Base-by-base conservation (phyloP, 1,284 basidiomycete species). In the Takashimella koratensis region DNA sequence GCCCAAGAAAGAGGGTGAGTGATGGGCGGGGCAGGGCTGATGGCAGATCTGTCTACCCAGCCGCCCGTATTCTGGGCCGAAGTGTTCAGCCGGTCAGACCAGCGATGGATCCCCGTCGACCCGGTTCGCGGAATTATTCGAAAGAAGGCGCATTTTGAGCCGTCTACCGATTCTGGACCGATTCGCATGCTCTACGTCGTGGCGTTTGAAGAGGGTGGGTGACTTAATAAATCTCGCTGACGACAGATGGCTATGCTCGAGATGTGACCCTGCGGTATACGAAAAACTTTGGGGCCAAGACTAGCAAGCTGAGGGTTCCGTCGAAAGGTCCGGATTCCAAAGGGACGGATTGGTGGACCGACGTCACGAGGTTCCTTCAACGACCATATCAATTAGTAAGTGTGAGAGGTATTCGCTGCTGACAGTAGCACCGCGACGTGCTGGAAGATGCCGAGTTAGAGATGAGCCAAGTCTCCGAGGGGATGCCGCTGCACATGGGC, bases 21-120 rank as follows among this genome's bases (percentile, higher is more conserved):
- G 30, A 21, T 8, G 30, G 8, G 8, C 10, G 16, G 30, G 16
- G 8, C 30, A 24, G 13, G 12, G 19, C 43, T 53, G 41, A 52
- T 6, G 1, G 8, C 42, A 74, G 75, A 73, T 53, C 60, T 76
- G 24, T 60, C 62, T 0, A 52, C 64, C 2, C 69, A 75, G n/a
- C 87, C 93, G 1, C 96, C 95, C 0, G 86, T 95, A 2, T 91
- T 94, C 74, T 99, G 95, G 96, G 91, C 90, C 1, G 96, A 98
- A 74, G 90, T 97, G 0, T 99, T 94, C 75, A 94, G 90, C 24
- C 85, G 90, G 19, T 85, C 93, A 1, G 93, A 97, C 75, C 85
- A 84, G 44, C 84, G 86, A 41, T 99, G 95, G 95, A 79, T 98
- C 19, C 87, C 92, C 0, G 86, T 98, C 42, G 96, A 99, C 73